Evolutionary conservation across 495 filamentous ascomycete species (phyloP).

Genomic region (Xylaria bambusicola): DNA sequence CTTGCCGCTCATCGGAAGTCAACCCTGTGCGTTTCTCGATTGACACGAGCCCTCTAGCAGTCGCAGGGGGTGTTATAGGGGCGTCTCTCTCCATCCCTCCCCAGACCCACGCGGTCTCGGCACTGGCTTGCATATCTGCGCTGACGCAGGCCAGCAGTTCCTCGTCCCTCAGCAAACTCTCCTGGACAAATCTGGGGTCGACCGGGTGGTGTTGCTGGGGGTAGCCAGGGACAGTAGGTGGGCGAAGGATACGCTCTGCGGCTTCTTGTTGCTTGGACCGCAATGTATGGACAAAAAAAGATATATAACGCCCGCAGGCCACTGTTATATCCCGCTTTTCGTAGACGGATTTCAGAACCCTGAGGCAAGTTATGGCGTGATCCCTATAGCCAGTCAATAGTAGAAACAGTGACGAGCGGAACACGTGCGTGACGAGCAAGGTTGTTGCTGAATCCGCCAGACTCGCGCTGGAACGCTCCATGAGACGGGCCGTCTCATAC

Average conservation of each 20-base stretch:
- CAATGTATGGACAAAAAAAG: slow-evolving; percentile 77
- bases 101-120: slow-evolving; percentile 87
- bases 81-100: slow-evolving; percentile 60
- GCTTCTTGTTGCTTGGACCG: slow-evolving; percentile 58
- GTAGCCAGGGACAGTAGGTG: slow-evolving; percentile 25
- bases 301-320: slow-evolving; percentile 78
- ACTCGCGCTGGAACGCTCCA: slow-evolving; percentile 60
- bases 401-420: slow-evolving; percentile 84
- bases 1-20: slow-evolving; percentile 50
- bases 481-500: slow-evolving; percentile 73
- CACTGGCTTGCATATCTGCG: slow-evolving; percentile 83
- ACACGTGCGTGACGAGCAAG: slow-evolving; percentile 78
- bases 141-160: slow-evolving; percentile 88
- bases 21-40: slow-evolving; percentile 36
- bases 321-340: slow-evolving; percentile 69
- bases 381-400: slow-evolving; percentile 72
- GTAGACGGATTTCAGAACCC: slow-evolving; percentile 67
- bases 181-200: slow-evolving; percentile 35
- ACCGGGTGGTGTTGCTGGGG: slow-evolving; percentile 25
- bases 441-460: slow-evolving; percentile 47
- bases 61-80: slow-evolving; percentile 20
- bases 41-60: slow-evolving; percentile 24
- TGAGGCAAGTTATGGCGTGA: slow-evolving; percentile 70
- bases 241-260: slow-evolving; percentile 34
- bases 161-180: slow-evolving; percentile 73